Conservation (phyloP, 331 rosid species). For the Acacia concinna region DNA sequence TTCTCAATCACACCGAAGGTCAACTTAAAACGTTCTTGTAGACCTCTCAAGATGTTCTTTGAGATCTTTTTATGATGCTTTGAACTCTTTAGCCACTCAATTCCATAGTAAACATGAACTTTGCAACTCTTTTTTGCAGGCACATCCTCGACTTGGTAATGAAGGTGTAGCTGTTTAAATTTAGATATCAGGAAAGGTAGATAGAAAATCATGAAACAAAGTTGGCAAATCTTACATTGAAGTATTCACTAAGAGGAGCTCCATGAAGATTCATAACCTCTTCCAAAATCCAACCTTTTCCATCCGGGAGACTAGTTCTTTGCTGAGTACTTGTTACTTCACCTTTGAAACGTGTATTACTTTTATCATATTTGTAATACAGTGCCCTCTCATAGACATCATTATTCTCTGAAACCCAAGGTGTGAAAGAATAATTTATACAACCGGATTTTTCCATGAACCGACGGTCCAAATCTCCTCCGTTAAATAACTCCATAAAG, state of each 20-base stretch:
- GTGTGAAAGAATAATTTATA: constrained; percentile 70
- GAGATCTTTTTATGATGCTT: constrained; percentile 76
- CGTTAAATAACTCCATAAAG: constrained; percentile 72
- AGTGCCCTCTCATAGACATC: constrained; percentile 71
- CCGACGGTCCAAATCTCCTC: constrained; percentile 76
- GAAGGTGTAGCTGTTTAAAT: constrained; percentile 70
- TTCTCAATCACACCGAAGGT: constrained; percentile 59
- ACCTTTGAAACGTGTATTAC: constrained; percentile 68
- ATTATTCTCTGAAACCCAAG: constrained; percentile 88
- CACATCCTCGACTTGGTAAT: constrained; percentile 74
- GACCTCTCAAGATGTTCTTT: constrained; percentile 69
- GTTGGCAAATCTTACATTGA: constrained; percentile 60
- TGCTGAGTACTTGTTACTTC: constrained; percentile 89
- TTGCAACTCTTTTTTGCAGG: constrained; percentile 58
- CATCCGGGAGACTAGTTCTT: constrained; percentile 48
- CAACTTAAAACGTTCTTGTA: constrained; percentile 73
- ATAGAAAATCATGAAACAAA: neutral
- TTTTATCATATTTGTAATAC: constrained; percentile 72
- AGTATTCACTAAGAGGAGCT: constrained; percentile 82
- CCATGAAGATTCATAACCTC: constrained; percentile 93
- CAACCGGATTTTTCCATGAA: constrained; percentile 87
- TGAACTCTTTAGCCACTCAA: constrained; percentile 88
- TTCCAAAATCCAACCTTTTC: constrained; percentile 76
- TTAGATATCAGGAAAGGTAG: constrained; percentile 21
- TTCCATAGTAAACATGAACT: constrained; percentile 65